Percentiles rank a stretch among this genome's conserved stretches.
phyloP scores from a whole-genome alignment of 257 asterid genomes.

The Fraxinus excelsior region DNA sequence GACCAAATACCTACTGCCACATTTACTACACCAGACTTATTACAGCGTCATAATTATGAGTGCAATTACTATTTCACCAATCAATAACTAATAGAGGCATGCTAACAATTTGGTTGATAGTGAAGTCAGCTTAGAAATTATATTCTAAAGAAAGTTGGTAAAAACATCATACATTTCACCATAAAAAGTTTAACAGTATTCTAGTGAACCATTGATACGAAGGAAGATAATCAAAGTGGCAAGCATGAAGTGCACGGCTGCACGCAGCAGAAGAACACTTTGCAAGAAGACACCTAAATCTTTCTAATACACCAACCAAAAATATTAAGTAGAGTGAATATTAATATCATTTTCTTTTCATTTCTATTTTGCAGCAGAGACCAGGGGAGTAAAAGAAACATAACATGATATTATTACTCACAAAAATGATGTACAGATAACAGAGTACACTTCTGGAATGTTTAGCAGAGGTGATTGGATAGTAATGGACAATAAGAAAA shows the following conservation, averaged over 20 bases:
- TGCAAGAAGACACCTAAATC: background rate
- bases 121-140: background rate
- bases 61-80: background rate
- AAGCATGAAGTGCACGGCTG: background rate
- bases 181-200: too few relatives aligned
- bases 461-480: background rate
- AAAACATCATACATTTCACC: background rate
- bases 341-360: background rate
- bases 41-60: background rate
- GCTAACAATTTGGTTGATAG: background rate
- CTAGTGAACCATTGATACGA: background rate
- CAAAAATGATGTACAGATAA: background rate
- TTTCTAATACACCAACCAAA: background rate
- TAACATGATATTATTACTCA: background rate
- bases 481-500: background rate
- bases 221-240: background rate
- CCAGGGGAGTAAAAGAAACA: background rate
- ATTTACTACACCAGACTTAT: background rate
- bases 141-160: background rate
- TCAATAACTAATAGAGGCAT: background rate
- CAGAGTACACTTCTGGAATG: background rate
- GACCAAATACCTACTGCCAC: background rate
- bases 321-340: background rate
- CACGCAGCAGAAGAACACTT: background rate
- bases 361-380: background rate